A percentile compares a stretch with the other conserved stretches of the same genome.
These are phyloP conservation scores for Raphidocelis subcapitata DNA, from an alignment of 139 green algal species.

Conservation along the genomic window DNA sequence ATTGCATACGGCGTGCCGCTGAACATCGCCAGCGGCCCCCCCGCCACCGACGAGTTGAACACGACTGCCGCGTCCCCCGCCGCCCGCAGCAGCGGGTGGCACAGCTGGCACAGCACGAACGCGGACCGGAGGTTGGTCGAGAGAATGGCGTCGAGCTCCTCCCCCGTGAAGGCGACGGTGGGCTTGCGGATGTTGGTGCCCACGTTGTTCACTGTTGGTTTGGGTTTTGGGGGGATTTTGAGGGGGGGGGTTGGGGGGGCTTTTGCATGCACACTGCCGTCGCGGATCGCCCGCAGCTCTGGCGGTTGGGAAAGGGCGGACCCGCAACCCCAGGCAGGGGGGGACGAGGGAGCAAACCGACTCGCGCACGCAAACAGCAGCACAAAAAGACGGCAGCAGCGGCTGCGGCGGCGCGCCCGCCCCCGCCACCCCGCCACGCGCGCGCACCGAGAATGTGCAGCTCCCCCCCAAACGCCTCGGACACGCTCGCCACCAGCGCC, in stretches of 20 bases:
- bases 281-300: too few relatives aligned
- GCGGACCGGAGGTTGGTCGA: conserved; percentile 79
- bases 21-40: conserved; percentile 73
- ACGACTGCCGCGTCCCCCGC: conserved; percentile 50
- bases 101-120: conserved; percentile 70
- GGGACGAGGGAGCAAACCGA: too few relatives aligned
- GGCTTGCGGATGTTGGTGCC: conserved; percentile 79
- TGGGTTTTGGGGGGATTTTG: not conserved
- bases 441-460: conserved; percentile 38
- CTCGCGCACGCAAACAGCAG: too few relatives aligned
- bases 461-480: conserved; percentile 36
- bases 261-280: too few relatives aligned
- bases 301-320: too few relatives aligned
- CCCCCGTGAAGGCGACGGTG: conserved; percentile 58
- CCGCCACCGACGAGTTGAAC: conserved; percentile 86
- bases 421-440: too few relatives aligned
- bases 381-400: too few relatives aligned
- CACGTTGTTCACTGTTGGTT: conserved; percentile 69
- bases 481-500: conserved; percentile 29
- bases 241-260: too few relatives aligned
- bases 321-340: too few relatives aligned
- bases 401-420: too few relatives aligned
- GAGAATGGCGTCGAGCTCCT: conserved; percentile 74
- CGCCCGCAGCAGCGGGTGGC: conserved; percentile 45
- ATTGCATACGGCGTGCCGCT: conserved; percentile 29